Conservation (phyloP, 1,284 basidiomycete genomes). For the Malassezia nana region DNA sequence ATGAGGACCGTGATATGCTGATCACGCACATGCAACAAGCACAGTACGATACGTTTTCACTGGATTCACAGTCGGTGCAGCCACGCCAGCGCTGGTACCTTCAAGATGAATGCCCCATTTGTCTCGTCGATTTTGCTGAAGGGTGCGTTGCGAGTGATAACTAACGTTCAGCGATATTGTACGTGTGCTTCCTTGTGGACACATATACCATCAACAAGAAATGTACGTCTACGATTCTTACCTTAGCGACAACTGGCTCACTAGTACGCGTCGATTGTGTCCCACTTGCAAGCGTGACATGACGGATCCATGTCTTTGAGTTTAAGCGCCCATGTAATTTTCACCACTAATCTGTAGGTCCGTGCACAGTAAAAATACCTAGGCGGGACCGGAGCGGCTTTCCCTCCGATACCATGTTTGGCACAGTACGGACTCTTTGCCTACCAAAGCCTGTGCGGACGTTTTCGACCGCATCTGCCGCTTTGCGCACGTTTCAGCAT, state of each 20-base stretch:
- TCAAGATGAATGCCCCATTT: constrained; percentile 44
- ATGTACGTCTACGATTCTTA: constrained; percentile 7
- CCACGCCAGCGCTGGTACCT: constrained; percentile 2
- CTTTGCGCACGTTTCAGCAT: constrained; percentile 2
- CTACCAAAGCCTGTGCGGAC: background rate
- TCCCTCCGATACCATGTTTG: background rate
- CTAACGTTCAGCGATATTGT: constrained; percentile 29
- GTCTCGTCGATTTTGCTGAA: constrained; percentile 40
- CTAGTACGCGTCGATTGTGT: constrained; percentile 40
- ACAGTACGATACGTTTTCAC: background rate
- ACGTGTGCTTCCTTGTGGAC: constrained; percentile 43
- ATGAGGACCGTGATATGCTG: background rate
- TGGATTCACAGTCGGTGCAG: background rate
- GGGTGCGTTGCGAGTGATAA: constrained; percentile 13
- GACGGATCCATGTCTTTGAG: constrained; percentile 6
- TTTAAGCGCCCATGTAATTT: background rate
- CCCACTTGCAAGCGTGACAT: constrained; percentile 48
- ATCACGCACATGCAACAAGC: background rate
- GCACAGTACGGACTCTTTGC: background rate
- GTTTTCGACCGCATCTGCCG: background rate
- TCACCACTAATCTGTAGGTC: no score
- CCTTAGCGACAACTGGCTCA: constrained; percentile 42
- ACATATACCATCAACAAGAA: constrained; percentile 42
- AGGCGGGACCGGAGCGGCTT: background rate
- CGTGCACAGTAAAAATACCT: background rate